Conservation (phyloP, 208 protist species). For the Leishmania aethiopica region DNA sequence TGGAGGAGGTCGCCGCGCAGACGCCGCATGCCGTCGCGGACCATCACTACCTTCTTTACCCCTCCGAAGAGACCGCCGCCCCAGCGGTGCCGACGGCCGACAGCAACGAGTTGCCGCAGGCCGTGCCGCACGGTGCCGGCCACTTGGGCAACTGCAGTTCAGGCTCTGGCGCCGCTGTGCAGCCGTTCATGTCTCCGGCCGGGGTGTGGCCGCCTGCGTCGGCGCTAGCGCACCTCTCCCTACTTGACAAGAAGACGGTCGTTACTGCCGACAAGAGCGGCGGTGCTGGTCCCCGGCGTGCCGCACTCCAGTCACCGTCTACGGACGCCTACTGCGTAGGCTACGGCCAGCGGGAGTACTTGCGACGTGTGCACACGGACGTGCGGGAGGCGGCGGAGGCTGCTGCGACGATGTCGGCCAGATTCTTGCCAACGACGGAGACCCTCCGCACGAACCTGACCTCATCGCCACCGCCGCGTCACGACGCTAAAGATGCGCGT, state of each 20-base stretch:
- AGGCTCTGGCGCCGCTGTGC: not conserved
- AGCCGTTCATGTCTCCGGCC: not conserved
- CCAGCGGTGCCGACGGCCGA: too few species aligned
- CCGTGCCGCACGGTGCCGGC: too few species aligned
- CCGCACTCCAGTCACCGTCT: not conserved
- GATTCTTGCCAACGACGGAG: too few species aligned
- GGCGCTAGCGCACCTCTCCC: not conserved
- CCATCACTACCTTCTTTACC: conserved; percentile 3
- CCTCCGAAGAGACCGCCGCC: not conserved
- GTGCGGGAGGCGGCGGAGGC: not conserved
- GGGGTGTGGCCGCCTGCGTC: not conserved
- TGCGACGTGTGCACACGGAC: not conserved
- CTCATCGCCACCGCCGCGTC: not conserved
- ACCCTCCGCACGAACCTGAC: too few species aligned
- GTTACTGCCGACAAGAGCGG: too few species aligned
- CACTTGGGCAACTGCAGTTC: too few species aligned
- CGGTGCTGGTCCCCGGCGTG: too few species aligned
- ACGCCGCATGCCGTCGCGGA: not conserved
- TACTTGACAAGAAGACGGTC: too few species aligned
- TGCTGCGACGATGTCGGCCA: not conserved
- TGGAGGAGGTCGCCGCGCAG: conserved; percentile 2
- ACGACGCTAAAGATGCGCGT: too few species aligned
- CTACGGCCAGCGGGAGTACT: not conserved
- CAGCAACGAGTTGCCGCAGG: too few species aligned
- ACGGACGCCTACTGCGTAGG: not conserved